phyloP scores from a whole-genome alignment of 1,284 basidiomycete species.

The Fomitopsis schrenkii region DNA sequence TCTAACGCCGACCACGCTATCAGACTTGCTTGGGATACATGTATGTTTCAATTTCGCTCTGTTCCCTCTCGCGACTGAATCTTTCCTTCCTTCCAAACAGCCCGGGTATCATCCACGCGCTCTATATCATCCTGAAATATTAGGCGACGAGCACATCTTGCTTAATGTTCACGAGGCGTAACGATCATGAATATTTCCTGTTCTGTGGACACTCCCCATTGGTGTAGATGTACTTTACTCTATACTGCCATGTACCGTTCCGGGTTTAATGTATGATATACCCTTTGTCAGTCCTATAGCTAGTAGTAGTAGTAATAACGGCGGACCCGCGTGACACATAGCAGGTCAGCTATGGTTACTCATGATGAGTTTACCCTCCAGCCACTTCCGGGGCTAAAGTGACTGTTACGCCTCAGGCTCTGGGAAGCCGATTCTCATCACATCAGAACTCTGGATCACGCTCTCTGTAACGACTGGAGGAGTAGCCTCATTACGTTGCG shows the following conservation, averaged over 20 bases:
- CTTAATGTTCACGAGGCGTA: constrained; percentile 24
- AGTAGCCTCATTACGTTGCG: no score
- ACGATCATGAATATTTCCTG: background rate
- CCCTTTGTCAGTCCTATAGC: background rate
- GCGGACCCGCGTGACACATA: no score
- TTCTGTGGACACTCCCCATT: background rate
- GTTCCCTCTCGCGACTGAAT: constrained; percentile 8
- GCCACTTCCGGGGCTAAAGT: no score
- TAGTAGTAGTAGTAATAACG: no score
- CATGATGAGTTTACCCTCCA: no score
- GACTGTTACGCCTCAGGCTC: no score
- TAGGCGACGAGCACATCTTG: constrained; percentile 46
- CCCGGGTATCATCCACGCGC: constrained; percentile 73
- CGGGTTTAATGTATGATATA: background rate
- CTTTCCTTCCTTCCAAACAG: constrained; percentile 27
- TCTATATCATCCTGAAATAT: constrained; percentile 73
- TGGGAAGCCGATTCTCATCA: no score
- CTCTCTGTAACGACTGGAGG: no score
- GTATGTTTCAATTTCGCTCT: constrained; percentile 30
- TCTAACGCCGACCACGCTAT: background rate
- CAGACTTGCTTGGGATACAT: constrained; percentile 68
- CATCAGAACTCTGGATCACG: no score
- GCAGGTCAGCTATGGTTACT: no score
- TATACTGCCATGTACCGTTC: background rate
- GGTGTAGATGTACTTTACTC: constrained; percentile 1